A percentile compares a stretch with the other conserved stretches of the same genome.
These are phyloP conservation scores for Spencermartinsiella europaea DNA, from an alignment of 805 yeast species.

Conservation along the genomic window DNA sequence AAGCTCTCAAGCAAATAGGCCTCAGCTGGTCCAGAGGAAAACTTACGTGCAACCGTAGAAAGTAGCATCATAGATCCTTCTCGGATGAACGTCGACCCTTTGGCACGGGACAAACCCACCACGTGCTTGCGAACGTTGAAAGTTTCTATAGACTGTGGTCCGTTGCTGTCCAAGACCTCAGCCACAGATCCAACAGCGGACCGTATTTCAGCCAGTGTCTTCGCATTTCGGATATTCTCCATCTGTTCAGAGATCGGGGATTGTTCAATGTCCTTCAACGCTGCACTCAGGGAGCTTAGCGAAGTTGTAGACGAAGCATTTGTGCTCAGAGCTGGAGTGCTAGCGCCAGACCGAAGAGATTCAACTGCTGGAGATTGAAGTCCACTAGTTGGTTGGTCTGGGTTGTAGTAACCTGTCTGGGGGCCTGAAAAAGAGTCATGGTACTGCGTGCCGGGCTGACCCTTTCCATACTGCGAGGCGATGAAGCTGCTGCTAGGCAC, in stretches of 20 bases:
- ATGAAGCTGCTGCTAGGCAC: conserved; percentile 6
- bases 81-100: conserved; percentile 66
- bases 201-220: conserved; percentile 50
- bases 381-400: conserved; percentile 1
- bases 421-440: not conserved
- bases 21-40: conserved; percentile 69
- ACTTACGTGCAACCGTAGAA: conserved; percentile 52
- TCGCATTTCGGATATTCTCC: conserved; percentile 45
- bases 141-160: conserved; percentile 46
- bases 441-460: not conserved
- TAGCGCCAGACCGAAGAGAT: conserved; percentile 10
- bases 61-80: conserved; percentile 69
- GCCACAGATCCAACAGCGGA: conserved; percentile 51
- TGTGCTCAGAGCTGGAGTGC: conserved; percentile 26
- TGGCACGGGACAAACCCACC: conserved; percentile 63
- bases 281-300: conserved; percentile 65
- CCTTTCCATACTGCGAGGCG: not conserved
- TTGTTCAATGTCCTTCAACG: conserved; percentile 57
- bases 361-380: conserved; percentile 5
- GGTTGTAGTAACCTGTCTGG: not conserved
- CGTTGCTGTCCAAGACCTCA: conserved; percentile 42
- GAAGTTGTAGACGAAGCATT: conserved; percentile 59
- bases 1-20: conserved; percentile 64
- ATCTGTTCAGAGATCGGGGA: conserved; percentile 64
- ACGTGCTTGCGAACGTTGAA: conserved; percentile 65